Base-by-base conservation (phyloP, 257 asterid species). In the Salvia miltiorrhiza region DNA sequence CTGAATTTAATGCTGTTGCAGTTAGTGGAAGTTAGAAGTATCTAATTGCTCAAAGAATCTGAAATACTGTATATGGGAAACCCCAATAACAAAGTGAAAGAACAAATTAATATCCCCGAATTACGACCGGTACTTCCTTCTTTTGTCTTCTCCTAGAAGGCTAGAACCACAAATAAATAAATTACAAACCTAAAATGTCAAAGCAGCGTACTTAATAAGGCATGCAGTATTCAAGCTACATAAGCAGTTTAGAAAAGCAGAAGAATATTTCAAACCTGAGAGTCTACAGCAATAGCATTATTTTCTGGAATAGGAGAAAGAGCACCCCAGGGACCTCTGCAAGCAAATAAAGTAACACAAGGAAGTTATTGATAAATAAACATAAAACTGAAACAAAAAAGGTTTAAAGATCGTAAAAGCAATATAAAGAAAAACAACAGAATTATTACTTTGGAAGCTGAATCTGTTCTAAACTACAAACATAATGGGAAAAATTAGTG, bases 271-370 rank as follows among this genome's bases (percentile, higher is more conserved):
- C 76, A 72, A 74, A 90, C 99, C 97, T 80, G 87, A 62, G 76
- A 20, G 76, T 90, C 87, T 67, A 86, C 87, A 40, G 96, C 94
- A 78, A 93, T 77, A 47, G 97, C 95, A 82, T 93, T 93, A 73
- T 87, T 93, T 82, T 93, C 97, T 0, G 97, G 99, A 69, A 88
- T 83, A 7, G 99, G 95, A 54, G 97, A 90, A 79, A 93, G 97
- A 32, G 97, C 83, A 59, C 96, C 93, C 99, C 99, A 88, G 14
- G 99, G 99, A 76, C 99, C 99, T 76, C 99, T 93, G 84, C 76
- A 73, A 57, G 70, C 60, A 53, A 71, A 62, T 37, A 76, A 63
- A 56, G 54, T 52, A 57, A 55, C 43, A 61, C n/a, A 57, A 54
- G 73, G 63, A 66, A 57, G 55, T 55, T 71, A 58, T 59, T 35